Base-by-base conservation (phyloP, 352 stramenopile genomes). In the Pilasporangium apinafurcum region DNA sequence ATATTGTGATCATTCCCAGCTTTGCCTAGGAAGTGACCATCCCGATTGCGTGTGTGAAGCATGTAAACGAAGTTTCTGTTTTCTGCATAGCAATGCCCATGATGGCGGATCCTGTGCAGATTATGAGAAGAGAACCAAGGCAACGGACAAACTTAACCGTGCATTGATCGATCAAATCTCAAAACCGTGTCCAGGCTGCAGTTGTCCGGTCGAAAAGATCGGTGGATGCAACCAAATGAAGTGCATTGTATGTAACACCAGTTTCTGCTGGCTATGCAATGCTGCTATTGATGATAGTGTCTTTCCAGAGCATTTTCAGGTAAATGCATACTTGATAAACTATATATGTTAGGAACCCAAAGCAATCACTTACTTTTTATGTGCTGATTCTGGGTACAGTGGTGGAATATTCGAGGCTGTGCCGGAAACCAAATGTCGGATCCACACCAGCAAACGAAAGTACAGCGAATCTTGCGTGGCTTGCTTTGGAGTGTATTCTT, bases 221-320 rank as follows among this genome's bases (percentile, higher is more conserved):
- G 78, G 78, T 55, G 86, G 86, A 1, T 97, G 88, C 53, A 96
- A 96, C 49, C 85, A 96, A 52, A 95, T 96, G 61, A 92, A 86
- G 48, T 95, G 86, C 41, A 62, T 76, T 12, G 74, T 78, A 21
- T 96, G 86, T 55, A 63, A 52, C 16, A 84, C 66, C 22, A 78
- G 79, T 47, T 97, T 96, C 54, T 96, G 88, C 56, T 97, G 86
- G 84, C 77, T 95, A 21, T 97, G 88, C 22, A 59, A 74, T 17
- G 52, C 70, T 43, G 43, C 89, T 26, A 80, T 96, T 29, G 87
- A 96, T 38, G 80, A 84, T 39, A 69, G 67, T 18, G 71, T 87
- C 14, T 95, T 95, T 32, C 86, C 87, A 1, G 65, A 82, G 21
- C 88, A 97, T 48, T 96, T 94, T 48, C 69, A 89, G 57, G 68